Evolutionary conservation across 1,139 yeast species (phyloP), one percentile per base, ranked within the genome.

Genomic region (Hanseniaspora sp.): DNA sequence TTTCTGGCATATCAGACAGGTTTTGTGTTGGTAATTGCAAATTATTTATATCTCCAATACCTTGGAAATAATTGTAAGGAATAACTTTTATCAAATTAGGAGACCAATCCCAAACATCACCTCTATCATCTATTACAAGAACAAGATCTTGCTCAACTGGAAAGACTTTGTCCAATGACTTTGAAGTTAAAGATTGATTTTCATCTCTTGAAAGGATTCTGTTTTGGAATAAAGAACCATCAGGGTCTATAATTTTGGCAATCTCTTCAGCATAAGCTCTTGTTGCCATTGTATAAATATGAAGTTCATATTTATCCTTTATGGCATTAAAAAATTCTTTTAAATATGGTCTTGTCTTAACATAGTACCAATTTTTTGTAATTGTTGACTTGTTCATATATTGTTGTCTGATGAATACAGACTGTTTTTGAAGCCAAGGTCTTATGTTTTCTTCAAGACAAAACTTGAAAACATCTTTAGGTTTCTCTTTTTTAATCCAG

Each of bases 21-120:
- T 67, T 69, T 61, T 84, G 87, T 61, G 85, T 82, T 0, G 98
- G 97, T 57, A 92, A 71, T 65, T 87, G 88, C 61, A 90, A 83
- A 28, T 96, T 86, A 65, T 94, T 94, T 63, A 94, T 94, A 72
- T 94, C 99, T 37, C 99, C 99, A 58, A 92, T 87, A 11, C 97
- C 97, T 44, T 88, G 95, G 63, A 94, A 94, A 63, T 92, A 94
- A 65, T 87, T 95, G 67, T 87, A 92, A 0, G 98, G 98, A 1
- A 88, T 85, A 9, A 92, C 98, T 66, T 90, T 87, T 57, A 92
- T 80, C 60, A 92, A 73, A 66, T 92, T 90, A 30, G 85, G 82
- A 60, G 88, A 86, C 98, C 98, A 92, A 64, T 86, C 87, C 99
- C 99, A 92, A 11, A 92, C 98, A 67, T 92, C 99, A 5, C 97